phyloP scores from a whole-genome alignment of 257 asterid species.

The Jacaranda mimosifolia region DNA sequence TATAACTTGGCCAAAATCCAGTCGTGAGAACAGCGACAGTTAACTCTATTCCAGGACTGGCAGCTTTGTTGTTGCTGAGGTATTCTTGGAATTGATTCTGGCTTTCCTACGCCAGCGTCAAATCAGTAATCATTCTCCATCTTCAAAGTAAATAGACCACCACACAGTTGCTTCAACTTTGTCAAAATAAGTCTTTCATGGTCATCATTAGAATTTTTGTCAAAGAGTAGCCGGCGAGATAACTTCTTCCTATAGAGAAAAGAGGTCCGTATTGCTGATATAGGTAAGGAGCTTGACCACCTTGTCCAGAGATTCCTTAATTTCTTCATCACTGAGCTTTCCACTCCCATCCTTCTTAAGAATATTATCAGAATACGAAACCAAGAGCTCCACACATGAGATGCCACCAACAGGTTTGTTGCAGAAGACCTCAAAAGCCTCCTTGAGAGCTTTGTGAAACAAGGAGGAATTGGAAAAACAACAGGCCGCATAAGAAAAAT shows the following conservation, averaged over 20 bases:
- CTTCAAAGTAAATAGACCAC: constrained; percentile 68
- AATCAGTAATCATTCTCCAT: constrained; percentile 80
- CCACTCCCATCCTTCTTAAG: constrained; percentile 62
- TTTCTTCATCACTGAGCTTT: constrained; percentile 61
- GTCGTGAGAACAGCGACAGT: constrained; percentile 60
- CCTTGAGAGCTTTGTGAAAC: constrained; percentile 62
- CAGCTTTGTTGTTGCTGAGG: constrained; percentile 39
- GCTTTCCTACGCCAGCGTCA: constrained; percentile 56
- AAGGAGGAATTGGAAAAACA: constrained; percentile 52
- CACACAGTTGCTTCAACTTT: constrained; percentile 62
- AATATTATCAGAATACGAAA: constrained; percentile 59
- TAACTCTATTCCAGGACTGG: constrained; percentile 57
- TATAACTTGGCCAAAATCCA: constrained; percentile 73
- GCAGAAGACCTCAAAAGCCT: constrained; percentile 67
- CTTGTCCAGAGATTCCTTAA: constrained; percentile 64
- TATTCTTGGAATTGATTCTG: constrained; percentile 54
- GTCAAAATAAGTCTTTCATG: constrained; percentile 58
- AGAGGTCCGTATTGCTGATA: constrained; percentile 64
- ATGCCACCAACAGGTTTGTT: constrained; percentile 53
- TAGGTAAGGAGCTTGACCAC: constrained; percentile 58
- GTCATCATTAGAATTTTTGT: constrained; percentile 57
- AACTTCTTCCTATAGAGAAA: constrained; percentile 68
- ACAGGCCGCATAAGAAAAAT: constrained; percentile 45
- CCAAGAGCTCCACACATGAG: constrained; percentile 59
- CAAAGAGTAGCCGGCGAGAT: constrained; percentile 63